Evolutionary conservation across 306 rosid genomes (phyloP), one percentile per base, ranked within the genome.

Genomic region (Ormosia emarginata): DNA sequence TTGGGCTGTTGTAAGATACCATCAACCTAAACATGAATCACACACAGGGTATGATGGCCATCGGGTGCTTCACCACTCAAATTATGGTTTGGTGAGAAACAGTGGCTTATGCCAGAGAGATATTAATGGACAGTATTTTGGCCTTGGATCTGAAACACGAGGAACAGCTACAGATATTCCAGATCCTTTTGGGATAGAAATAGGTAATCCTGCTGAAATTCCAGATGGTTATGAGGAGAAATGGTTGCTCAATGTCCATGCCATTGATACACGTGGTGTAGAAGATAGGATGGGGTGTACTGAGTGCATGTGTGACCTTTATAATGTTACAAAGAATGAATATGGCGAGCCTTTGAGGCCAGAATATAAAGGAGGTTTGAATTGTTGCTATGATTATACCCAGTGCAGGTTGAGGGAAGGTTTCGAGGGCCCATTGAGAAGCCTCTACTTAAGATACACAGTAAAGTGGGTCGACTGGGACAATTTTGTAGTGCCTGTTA

Each of bases 171-270:
- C 90, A 0, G 44, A 78, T 58, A 73, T 92, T 71, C 98, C 97
- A 0, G 82, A 86, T 46, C 98, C 98, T 53, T 92, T 73, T 71
- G 97, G 97, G 3, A 76, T 91, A 11, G 96, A 91, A 71, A 37
- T 85, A 29, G 96, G 97, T 3, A 84, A 94, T 81, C 89, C 87
- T 15, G 85, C 70, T 3, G 84, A 87, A 24, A 56, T 88, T 79
- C 94, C 94, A n/a, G 71, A 71, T 0, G 97, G 93, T 10, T 86
- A 83, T 74, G 94, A 92, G 79, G 96, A 94, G 86, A 79, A 81
- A 41, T 94, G 97, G 98, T 0, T 88, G 52, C 62, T 92, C n/a
- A 92, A 91, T 43, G 78, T 94, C 6, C 98, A 94, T 41, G 98
- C 91, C 0, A 92, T 92, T 24, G 98, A 94, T 83, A 92, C 97